phyloP scores from a whole-genome alignment of 2,329 filamentous ascomycete genomes.

The Calonectria montana region DNA sequence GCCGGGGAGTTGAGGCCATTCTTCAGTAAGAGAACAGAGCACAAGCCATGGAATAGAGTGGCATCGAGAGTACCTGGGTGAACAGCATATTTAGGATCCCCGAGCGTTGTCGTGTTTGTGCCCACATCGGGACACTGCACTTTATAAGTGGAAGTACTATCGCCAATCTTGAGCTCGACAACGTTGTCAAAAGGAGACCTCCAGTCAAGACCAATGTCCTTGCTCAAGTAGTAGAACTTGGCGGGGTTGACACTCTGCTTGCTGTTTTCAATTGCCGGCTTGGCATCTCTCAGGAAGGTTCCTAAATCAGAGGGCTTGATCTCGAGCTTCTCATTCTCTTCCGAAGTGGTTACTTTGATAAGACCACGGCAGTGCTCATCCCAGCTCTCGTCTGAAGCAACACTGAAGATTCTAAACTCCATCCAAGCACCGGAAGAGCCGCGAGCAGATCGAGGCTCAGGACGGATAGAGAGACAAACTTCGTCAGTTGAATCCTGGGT shows the following conservation, averaged over 20 bases:
- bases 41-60: conserved; percentile 12
- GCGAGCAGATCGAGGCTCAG: conserved; percentile 22
- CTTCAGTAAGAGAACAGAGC: conserved; percentile 13
- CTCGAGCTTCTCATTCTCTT: background rate
- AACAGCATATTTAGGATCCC: conserved; percentile 12
- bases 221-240: conserved; percentile 18
- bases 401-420: conserved; percentile 27
- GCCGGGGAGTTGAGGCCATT: conserved; percentile 4
- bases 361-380: conserved; percentile 24
- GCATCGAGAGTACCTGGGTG: conserved; percentile 12
- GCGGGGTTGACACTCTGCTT: conserved; percentile 5
- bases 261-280: background rate
- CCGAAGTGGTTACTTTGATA: conserved; percentile 9
- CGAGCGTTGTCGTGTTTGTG: background rate
- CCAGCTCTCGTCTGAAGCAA: conserved; percentile 6
- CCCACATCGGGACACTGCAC: conserved; percentile 14
- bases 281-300: background rate
- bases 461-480: conserved; percentile 17
- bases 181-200: conserved; percentile 14
- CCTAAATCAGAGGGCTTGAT: background rate
- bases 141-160: background rate
- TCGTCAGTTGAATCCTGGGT: conserved; percentile 8
- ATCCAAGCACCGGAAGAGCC: conserved; percentile 20
- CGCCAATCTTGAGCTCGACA: conserved; percentile 10
- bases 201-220: conserved; percentile 15